Conservation (phyloP, 805 yeast species). For the Kuraishia hungarica region DNA sequence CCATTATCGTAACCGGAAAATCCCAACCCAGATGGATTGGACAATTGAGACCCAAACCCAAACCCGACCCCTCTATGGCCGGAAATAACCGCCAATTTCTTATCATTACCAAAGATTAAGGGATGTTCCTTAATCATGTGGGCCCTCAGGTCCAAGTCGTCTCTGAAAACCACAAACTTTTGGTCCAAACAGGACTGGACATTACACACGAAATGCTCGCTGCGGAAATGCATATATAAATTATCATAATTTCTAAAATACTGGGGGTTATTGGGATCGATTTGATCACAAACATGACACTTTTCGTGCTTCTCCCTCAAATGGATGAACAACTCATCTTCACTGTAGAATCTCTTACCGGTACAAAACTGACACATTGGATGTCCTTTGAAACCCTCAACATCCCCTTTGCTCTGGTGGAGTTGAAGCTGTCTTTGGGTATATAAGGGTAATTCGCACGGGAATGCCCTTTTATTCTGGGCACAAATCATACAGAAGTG, state of each 20-base stretch:
- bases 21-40: conserved; percentile 14
- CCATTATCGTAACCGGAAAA: conserved; percentile 9
- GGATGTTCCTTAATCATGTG: conserved; percentile 85
- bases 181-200: conserved; percentile 76
- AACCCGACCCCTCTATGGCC: conserved; percentile 35
- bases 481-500: conserved; percentile 72
- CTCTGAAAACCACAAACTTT: conserved; percentile 86
- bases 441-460: conserved; percentile 58
- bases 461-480: conserved; percentile 67
- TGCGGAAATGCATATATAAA: conserved; percentile 65
- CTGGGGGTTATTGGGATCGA: conserved; percentile 51
- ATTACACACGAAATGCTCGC: conserved; percentile 69
- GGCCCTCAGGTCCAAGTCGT: conserved; percentile 77
- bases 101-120: conserved; percentile 38
- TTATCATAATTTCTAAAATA: conserved; percentile 73
- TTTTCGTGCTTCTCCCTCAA: conserved; percentile 78
- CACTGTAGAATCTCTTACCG: conserved; percentile 71
- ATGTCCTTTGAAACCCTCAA: conserved; percentile 76
- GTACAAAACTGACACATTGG: conserved; percentile 81
- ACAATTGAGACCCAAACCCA: conserved; percentile 50
- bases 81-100: conserved; percentile 9
- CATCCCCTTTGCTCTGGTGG: conserved; percentile 73
- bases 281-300: conserved; percentile 82
- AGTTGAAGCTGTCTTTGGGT: conserved; percentile 51
- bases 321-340: conserved; percentile 78